These are phyloP conservation scores for Calonectria henricotiae DNA, from an alignment of 2,329 filamentous ascomycete genomes.

Conservation along the genomic window DNA sequence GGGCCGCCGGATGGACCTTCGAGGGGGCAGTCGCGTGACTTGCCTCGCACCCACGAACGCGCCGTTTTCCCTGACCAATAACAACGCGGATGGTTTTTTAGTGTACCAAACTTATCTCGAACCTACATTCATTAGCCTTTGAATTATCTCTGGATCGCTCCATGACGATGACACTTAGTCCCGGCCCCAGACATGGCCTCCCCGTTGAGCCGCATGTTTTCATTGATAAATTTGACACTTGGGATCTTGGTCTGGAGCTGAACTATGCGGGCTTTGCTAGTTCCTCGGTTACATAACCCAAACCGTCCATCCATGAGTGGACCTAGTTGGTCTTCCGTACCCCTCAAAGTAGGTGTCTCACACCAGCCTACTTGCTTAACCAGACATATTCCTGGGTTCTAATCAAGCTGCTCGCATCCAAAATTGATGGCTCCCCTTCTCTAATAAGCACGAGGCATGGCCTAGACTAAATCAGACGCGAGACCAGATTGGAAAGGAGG, in stretches of 20 bases:
- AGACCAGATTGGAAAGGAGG: neutral
- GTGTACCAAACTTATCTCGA: slow-evolving; percentile 1
- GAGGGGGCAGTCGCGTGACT: slow-evolving; percentile 5
- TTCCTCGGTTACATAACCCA: neutral
- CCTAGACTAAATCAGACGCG: neutral
- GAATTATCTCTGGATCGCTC: neutral
- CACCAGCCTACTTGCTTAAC: neutral
- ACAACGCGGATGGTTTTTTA: neutral
- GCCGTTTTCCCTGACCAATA: neutral
- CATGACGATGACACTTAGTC: neutral
- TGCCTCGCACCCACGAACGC: neutral
- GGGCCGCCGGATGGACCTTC: neutral
- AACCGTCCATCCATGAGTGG: neutral
- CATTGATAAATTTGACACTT: neutral
- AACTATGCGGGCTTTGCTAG: neutral
- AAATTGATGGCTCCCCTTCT: too few relatives aligned
- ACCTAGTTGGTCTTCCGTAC: neutral
- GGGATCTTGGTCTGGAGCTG: neutral
- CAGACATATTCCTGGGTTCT: neutral
- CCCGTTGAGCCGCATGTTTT: slow-evolving; percentile 13
- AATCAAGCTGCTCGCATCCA: neutral
- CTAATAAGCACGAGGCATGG: neutral
- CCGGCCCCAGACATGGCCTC: slow-evolving; percentile 6
- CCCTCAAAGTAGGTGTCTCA: neutral
- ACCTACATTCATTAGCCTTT: slow-evolving; percentile 5